These are phyloP conservation scores for Cornus kousa DNA, from an alignment of 148 eudicot genomes.

Conservation along the genomic window DNA sequence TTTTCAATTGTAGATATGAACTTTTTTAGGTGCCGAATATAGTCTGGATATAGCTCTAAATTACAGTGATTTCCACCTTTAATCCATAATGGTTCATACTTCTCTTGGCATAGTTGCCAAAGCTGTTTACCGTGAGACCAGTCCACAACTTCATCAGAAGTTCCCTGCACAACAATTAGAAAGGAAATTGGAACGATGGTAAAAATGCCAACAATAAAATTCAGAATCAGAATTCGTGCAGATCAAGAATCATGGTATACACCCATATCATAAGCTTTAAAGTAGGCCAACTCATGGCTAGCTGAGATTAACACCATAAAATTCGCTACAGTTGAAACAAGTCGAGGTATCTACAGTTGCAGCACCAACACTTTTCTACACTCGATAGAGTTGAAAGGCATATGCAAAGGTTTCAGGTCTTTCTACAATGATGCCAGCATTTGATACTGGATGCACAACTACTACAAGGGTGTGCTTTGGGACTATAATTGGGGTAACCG, in stretches of 20 bases:
- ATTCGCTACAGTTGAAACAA: not conserved
- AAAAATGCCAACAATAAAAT: not conserved
- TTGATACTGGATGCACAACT: too few relatives aligned
- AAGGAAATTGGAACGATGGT: not conserved
- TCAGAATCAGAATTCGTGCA: not conserved
- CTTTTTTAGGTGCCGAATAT: constrained; percentile 78
- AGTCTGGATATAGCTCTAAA: constrained; percentile 85
- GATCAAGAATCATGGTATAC: not conserved
- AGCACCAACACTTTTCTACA: not conserved
- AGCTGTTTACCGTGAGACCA: constrained; percentile 93
- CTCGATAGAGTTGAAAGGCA: not conserved
- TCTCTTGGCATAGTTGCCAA: constrained; percentile 76
- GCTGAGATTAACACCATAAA: not conserved
- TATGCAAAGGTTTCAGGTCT: not conserved
- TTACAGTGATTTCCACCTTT: constrained; percentile 94
- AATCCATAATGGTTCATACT: constrained; percentile 90
- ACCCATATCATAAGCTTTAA: not conserved
- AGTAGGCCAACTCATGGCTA: not conserved
- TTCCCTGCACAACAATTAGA: constrained; percentile 60
- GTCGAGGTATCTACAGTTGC: not conserved
- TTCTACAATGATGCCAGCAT: too few relatives aligned
- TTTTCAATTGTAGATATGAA: constrained; percentile 66
- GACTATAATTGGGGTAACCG: too few relatives aligned
- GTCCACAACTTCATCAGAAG: constrained; percentile 95
- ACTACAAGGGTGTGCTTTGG: too few relatives aligned